Evolutionary conservation across 495 filamentous ascomycete species (phyloP), one percentile per base, ranked within the genome.

Genomic region (Penicillium fimorum): DNA sequence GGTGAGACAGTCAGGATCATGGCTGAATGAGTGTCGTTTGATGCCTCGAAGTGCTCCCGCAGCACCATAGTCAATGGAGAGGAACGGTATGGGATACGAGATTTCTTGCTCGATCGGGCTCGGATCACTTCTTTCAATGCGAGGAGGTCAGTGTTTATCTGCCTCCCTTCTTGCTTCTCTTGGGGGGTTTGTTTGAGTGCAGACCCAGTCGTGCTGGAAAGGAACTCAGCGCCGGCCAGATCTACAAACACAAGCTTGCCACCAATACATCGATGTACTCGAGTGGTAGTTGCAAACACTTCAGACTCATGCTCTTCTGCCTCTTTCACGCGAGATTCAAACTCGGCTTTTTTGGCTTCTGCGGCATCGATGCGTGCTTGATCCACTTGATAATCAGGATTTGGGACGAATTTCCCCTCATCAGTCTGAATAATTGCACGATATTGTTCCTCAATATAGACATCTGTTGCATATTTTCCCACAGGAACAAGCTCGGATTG

Each of bases 81-180:
- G 2, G 66, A 64, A 13, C 66, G 30, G 45, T 55, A 69, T 2
- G 64, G 66, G 18, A 69, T 67, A n/a, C 60, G 51, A 3, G 55
- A 7, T 33, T 58, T 35, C 18, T 45, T 55, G 17, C 32, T 37
- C 1, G 65, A 54, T 33, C 60, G 32, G 11, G 67, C 60, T 4
- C 67, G 55, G 12, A 70, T 68, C 0, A 70, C 67, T 41, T 68
- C 67, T 41, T 70, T 70, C 43, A 70, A 50, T 2, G 68, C 65
- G 1, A 70, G 61, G 9, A 68, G 57, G 33, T 68, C 65, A 0
- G 58, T 64, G 13, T 70, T 70, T 27, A 70, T 70, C 49, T 71
- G 62, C 43, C 56, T 45, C 1, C 60, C 40, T 60, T 50, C 30
- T n/a, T 50, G 63, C 42, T 60, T 55, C 37, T 67, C 68, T 41